Base-by-base conservation (phyloP, 2,329 filamentous ascomycete genomes). In the Tolypocladium nubicola region DNA sequence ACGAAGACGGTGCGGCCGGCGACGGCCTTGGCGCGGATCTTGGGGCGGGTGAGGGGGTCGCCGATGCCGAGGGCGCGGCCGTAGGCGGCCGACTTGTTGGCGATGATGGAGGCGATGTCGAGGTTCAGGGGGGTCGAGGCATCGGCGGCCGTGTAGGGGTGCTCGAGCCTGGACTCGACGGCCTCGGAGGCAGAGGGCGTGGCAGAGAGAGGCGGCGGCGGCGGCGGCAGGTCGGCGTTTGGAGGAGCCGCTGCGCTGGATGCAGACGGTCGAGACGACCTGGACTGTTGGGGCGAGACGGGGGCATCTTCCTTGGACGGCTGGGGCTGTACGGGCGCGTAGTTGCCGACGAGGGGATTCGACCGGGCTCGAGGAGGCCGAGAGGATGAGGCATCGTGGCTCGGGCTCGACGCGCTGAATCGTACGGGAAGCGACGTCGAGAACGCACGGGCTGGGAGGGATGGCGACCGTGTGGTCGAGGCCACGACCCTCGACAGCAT, bases 1-100 rank as follows among this genome's bases (percentile, higher is more conserved):
- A 74, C 61, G 60, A 74, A 74, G 61, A 78, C 69, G 55, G 70
- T 75, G 55, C 69, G 69, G 54, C 69, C 69, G 13, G 65, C 65
- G 52, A 81, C 67, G 53, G 69, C 59, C 57, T 67, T 67, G 52
- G 70, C 61, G 39, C 64, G 65, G 8, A 68, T 57, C 13, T 65
- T 67, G 35, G 71, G 68, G 1, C 67, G 66, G 11, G 63, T 55
- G 33, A 67, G 59, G 7, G 68, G 63, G 19, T 69, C 63, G 41
- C 60, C 54, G 19, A 61, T 55, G 52, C 60, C 61, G 47, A 62
- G 65, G 37, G 59, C 43, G 54, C 56, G 56, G 21, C 56, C 60
- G 57, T 63, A 67, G 45, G 59, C 60, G 55, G 63, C 61, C 9
- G 67, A 61, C 50, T 69, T 68, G 59, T 64, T 64, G 61, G 67